Evolutionary conservation across 352 stramenopile genomes (phyloP), one percentile per base, ranked within the genome.

Genomic region (Peronosclerospora sorghi): DNA sequence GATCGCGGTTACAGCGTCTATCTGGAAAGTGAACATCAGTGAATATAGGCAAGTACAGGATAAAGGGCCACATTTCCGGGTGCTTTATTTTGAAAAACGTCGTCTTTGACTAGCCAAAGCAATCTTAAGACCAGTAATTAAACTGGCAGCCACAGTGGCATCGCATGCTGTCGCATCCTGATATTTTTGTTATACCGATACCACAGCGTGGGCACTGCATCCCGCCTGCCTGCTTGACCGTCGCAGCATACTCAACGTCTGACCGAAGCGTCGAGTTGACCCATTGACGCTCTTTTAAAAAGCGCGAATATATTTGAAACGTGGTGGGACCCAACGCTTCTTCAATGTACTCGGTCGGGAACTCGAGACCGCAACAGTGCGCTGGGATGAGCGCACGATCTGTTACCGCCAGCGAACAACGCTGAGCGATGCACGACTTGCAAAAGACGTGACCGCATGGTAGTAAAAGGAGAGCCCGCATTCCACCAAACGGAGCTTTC

Each of bases 191-290:
- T 12, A 85, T 59, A 19, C 74, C 74, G 7, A 87, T 54, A 23
- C 72, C 72, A 34, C 74, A 87, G 6, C 27, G 40, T 1, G 74
- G 72, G 23, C 74, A 85, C 53, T 85, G 74, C 49, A 72, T 71
- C n/a, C 67, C 60, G 12, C 51, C 48, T 2, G 64, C 24, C 5
- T n/a, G 12, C 14, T 54, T 46, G 10, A 87, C 49, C 13, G 54
- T 51, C 7, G 42, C 41, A 4, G 61, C 64, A 44, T 84, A 86
- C 39, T 75, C 65, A 15, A 59, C 38, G 40, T 86, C 74, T 21
- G 70, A 71, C 14, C 63, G 50, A 17, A 84, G 55, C 0, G 48
- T 62, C 3, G 52, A 60, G 0, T 26, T 17, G 3, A 38, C 32
- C 56, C 65, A 76, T 18, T 62, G 34, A 23, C 65, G 65, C 38